Percentiles rank a stretch among this genome's conserved stretches.
These are phyloP conservation scores for Paraphoma sp. DNA, from an alignment of 2,329 filamentous ascomycete species.

Conservation along the genomic window DNA sequence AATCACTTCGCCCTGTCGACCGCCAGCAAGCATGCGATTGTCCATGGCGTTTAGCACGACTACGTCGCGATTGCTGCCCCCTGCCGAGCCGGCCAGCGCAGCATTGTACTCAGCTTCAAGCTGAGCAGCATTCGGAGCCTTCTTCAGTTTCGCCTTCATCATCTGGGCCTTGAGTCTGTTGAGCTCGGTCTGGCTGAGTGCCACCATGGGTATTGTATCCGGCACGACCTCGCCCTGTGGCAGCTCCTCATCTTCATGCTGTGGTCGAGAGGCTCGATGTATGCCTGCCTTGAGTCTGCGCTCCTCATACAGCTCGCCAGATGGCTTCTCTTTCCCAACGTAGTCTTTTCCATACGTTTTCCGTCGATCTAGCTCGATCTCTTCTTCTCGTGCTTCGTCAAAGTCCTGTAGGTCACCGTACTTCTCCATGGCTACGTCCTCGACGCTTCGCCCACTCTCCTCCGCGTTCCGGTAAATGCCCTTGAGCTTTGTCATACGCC, in stretches of 20 bases:
- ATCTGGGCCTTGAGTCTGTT: conserved; percentile 92
- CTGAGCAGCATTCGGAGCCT: conserved; percentile 74
- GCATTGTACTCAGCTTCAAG: conserved; percentile 85
- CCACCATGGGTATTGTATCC: conserved; percentile 59
- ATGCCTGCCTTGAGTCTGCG: conserved; percentile 68
- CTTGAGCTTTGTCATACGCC: conserved; percentile 95
- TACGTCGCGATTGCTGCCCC: conserved; percentile 66
- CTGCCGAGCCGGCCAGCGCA: conserved; percentile 69
- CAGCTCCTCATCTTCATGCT: conserved; percentile 35
- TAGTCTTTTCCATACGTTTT: conserved; percentile 85
- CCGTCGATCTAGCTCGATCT: conserved; percentile 84
- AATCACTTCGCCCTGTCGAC: conserved; percentile 76
- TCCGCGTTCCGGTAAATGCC: conserved; percentile 82
- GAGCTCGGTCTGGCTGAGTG: conserved; percentile 76
- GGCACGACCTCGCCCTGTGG: conserved; percentile 65
- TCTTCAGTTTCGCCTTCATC: conserved; percentile 92
- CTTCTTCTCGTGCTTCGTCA: conserved; percentile 91
- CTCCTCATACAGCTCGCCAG: conserved; percentile 83
- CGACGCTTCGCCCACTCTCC: conserved; percentile 73
- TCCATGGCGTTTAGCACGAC: conserved; percentile 89
- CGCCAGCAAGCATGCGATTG: conserved; percentile 85
- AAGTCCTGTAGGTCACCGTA: conserved; percentile 85
- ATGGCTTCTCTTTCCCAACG: conserved; percentile 83
- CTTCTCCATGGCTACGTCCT: conserved; percentile 82
- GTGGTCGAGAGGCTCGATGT: conserved; percentile 40